These are phyloP conservation scores for Suillus discolor DNA, from an alignment of 768 basidiomycete species.

Conservation along the genomic window DNA sequence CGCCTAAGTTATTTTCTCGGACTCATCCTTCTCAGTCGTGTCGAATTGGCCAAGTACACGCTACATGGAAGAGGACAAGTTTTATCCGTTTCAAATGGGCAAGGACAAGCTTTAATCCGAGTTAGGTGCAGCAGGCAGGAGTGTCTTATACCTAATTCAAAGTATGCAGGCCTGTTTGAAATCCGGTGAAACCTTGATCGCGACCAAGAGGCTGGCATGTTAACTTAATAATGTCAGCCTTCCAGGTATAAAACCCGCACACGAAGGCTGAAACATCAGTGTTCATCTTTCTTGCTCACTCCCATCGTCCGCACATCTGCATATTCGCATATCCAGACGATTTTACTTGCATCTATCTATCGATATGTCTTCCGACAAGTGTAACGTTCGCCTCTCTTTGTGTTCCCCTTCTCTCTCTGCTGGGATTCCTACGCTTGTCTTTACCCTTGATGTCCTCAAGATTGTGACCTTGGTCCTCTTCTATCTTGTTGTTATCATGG, in stretches of 20 bases:
- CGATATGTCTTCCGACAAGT: not conserved
- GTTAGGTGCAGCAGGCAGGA: not conserved
- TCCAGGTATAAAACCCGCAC: not conserved
- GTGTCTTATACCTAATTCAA: not conserved
- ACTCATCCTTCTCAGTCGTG: too few relatives aligned
- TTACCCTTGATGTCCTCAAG: not conserved
- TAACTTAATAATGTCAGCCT: not conserved
- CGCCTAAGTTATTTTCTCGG: not conserved
- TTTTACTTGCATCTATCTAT: not conserved
- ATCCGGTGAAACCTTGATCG: not conserved
- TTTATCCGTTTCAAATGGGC: not conserved
- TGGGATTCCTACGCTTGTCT: not conserved
- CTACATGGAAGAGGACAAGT: too few relatives aligned
- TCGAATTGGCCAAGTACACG: too few relatives aligned
- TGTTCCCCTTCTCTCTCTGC: not conserved
- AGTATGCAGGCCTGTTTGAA: not conserved
- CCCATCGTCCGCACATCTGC: not conserved
- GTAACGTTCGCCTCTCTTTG: not conserved
- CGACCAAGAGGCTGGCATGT: not conserved
- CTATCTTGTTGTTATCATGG: not conserved
- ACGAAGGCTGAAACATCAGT: not conserved
- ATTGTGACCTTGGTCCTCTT: not conserved
- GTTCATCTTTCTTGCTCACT: not conserved
- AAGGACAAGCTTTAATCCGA: not conserved
- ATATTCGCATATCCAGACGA: conserved; percentile 1